Evolutionary conservation across 2,329 filamentous ascomycete species (phyloP), one percentile per base, ranked within the genome.

Genomic region (Hymenoscyphus linearis): DNA sequence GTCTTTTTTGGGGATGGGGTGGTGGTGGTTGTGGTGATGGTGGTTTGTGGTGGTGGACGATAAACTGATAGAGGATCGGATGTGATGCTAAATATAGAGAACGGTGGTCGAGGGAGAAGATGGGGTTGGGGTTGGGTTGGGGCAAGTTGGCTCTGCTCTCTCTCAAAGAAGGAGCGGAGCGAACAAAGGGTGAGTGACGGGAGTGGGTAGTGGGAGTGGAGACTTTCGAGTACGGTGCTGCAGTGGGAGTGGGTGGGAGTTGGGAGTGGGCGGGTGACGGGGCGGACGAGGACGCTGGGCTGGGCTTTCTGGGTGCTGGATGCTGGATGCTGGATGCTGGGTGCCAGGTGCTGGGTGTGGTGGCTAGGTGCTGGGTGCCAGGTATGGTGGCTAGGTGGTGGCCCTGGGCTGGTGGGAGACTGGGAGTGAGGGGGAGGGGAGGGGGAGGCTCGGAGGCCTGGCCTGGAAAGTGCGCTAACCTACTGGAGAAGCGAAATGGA

Each of bases 31-130:
- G 34, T 58, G 27, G 55, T 26, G 22, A 10, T 62, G 18, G 47
- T 53, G 57, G 60, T n/a, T n/a, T n/a, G n/a, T 59, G 62, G 37
- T 55, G 52, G 55, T 31, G 64, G 55, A 60, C 61, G 66, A 69
- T 67, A 69, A 64, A 67, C 64, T 63, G 67, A 69, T 69, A 67
- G 66, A 67, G 64, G 64, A 66, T 66, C 22, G 55, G 61, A 52
- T 37, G 25, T 52, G 26, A 66, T 69, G 68, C 66, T 68, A 67
- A 69, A 69, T 69, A 69, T 68, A 68, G 65, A 68, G 68, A 66
- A 61, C 37, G 62, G 62, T 60, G 61, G 59, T 58, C 57, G 60
- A 50, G 31, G 31, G 31, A 31, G 5, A 9, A 31, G 61, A 60
- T 57, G 60, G 37, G 52, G 40, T 27, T 47, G 35, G 34, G 56